Conservation (phyloP, 495 filamentous ascomycete species). For the Xylaria telfairii region DNA sequence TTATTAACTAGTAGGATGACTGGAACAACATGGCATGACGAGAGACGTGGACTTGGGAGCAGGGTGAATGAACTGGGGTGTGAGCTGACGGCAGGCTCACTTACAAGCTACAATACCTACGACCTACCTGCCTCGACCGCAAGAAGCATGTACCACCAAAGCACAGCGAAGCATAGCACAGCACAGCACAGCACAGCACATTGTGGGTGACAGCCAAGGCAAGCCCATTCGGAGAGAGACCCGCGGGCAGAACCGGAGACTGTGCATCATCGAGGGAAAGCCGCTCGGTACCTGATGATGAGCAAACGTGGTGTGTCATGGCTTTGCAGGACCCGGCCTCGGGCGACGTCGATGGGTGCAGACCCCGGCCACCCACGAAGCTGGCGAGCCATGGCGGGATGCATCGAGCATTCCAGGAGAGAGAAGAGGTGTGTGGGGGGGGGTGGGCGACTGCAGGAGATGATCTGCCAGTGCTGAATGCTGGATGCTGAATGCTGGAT, state of each 20-base stretch:
- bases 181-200: constrained; percentile 11
- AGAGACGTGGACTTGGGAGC: constrained; percentile 33
- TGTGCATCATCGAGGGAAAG: constrained; percentile 20
- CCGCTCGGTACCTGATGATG: constrained; percentile 27
- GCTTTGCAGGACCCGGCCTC: constrained; percentile 24
- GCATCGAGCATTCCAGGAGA: constrained; percentile 7
- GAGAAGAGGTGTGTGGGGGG: constrained; percentile 15
- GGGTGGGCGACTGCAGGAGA: constrained; percentile 12
- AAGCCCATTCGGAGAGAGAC: constrained; percentile 23
- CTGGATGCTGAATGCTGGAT: too few species aligned
- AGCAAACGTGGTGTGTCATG: constrained; percentile 26
- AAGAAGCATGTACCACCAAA: constrained; percentile 15
- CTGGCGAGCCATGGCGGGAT: constrained; percentile 8
- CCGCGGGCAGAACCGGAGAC: constrained; percentile 24
- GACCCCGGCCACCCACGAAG: constrained; percentile 18
- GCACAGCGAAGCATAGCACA: constrained; percentile 1
- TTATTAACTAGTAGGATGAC: constrained; percentile 38
- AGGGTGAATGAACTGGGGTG: constrained; percentile 30
- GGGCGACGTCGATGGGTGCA: constrained; percentile 25
- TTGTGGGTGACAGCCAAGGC: constrained; percentile 21
- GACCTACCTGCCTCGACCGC: neutral
- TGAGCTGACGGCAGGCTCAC: constrained; percentile 21
- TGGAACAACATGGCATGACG: constrained; percentile 44
- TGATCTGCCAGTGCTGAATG: constrained; percentile 16
- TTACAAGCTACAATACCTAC: neutral